Evolutionary conservation across 1,284 basidiomycete genomes (phyloP), one percentile per base, ranked within the genome.

Genomic region (Meira miltonrushii): DNA sequence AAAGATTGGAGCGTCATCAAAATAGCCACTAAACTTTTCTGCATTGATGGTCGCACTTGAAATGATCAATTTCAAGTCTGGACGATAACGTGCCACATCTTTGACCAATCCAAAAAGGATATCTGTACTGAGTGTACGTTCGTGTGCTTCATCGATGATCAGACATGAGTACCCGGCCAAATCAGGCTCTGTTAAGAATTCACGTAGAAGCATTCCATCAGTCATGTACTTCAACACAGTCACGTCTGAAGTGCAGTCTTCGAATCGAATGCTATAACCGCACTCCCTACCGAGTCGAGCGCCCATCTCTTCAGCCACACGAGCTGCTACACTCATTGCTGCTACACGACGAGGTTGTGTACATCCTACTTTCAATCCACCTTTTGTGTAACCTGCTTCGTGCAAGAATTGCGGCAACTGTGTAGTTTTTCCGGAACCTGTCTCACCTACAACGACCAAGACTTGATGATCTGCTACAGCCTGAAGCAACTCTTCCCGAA

Each of bases 281-380:
- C 97, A 94, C 80, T 97, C 93, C 69, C 93, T 89, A 2, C 95
- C 95, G 21, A 99, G 86, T 75, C 95, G 89, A 5, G 87, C 88
- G 4, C 93, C 95, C 87, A 98, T 92, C 80, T 99, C 95, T 65
- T 98, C 95, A 0, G 94, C 94, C 2, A 99, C 95, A 81, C 95
- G 92, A 4, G 92, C 92, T 1, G 95, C 95, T 52, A 99, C 95
- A 48, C 90, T 94, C 95, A 98, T 98, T 37, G 95, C 95, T 2
- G 95, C 95, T 12, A 99, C 95, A 66, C 95, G 90, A 74, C 95
- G 89, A 39, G 95, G 95, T 79, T 99, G 95, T 0, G 95, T 99
- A 76, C 95, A 99, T 0, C 93, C 95, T 39, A 99, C 84, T 79
- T 93, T 97, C 39, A 73, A 70, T 7, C 94, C 93, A 66, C 85